Conservation (phyloP, 2,329 filamentous ascomycete species). For the Aspergillus tubingensis region DNA sequence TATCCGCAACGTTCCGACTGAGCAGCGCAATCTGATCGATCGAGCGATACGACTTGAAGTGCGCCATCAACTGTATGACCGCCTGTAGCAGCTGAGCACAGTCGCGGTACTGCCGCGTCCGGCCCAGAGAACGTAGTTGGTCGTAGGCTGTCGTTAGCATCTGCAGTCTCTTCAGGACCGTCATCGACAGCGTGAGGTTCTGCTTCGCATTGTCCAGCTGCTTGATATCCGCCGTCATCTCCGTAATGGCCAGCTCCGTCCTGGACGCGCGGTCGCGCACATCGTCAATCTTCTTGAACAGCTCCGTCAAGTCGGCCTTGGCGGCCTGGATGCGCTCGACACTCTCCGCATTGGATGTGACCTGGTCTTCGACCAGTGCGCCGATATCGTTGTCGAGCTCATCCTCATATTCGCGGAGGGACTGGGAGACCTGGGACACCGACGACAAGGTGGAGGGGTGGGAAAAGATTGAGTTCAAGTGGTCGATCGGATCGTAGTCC, state of each 20-base stretch:
- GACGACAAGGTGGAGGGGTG: constrained; percentile 82
- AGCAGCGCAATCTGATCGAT: constrained; percentile 97
- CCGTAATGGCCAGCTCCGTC: constrained; percentile 93
- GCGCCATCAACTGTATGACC: constrained; percentile 94
- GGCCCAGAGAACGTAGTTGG: constrained; percentile 80
- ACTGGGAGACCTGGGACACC: constrained; percentile 71
- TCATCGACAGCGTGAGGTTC: constrained; percentile 97
- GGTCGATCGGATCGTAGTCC: constrained; percentile 89
- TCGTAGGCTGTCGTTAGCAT: constrained; percentile 99
- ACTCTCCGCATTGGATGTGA: constrained; percentile 81
- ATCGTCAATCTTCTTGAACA: constrained; percentile 93
- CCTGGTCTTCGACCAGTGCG: constrained; percentile 71
- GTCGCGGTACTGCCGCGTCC: constrained; percentile 87
- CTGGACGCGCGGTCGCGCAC: constrained; percentile 85
- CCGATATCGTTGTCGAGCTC: constrained; percentile 78
- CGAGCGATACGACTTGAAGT: constrained; percentile 96
- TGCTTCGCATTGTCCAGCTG: constrained; percentile 93
- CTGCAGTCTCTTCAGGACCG: constrained; percentile 90
- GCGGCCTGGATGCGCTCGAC: constrained; percentile 89
- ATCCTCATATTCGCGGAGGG: constrained; percentile 75
- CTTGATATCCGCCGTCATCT: constrained; percentile 99
- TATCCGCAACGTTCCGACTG: constrained; percentile 86
- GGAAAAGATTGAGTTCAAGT: constrained; percentile 91
- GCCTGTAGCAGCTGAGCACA: constrained; percentile 92
- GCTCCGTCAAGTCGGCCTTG: constrained; percentile 81